Base-by-base conservation (phyloP, 2,329 filamentous ascomycete species). In the Fusarium subglutinans region DNA sequence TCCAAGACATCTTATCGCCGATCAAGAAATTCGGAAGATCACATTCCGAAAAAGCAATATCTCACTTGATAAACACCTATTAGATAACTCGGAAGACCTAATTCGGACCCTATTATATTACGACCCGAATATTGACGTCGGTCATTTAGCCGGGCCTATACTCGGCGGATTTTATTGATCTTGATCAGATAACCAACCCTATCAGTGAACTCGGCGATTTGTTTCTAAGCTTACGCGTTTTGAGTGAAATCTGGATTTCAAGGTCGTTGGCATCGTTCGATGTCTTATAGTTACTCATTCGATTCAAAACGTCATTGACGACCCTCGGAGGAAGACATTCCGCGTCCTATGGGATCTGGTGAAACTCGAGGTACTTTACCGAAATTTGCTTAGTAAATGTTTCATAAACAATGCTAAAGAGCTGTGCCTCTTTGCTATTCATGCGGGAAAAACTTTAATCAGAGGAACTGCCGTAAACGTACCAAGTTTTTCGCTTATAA, bases 21-120 rank as follows among this genome's bases (percentile, higher is more conserved):
- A 68, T 68, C 63, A 22, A 61, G 65, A 18, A 67, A 68, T 40
- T 61, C 65, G 65, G 65, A 68, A 66, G 45, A 22, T 40, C 18
- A 68, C 45, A 68, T 47, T 68, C 65, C 65, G 65, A 41, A n/a
- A 13, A 35, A 18, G 18, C 53, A 41, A 37, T 37, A 30, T 41
- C 14, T 47, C 40, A 43, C 18, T 51, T 37, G n/a, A n/a, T 22
- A 6, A 17, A 13, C 20, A 58, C 4, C 17, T 8, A 44, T 57
- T 57, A 5, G 38, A 28, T 5, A 41, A 22, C 4, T 13, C 41
- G 61, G 61, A 57, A 18, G 35, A 26, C 40, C 61, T 37, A 48
- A 66, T 22, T 48, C 22, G 60, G 61, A 43, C 11, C 15, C 17
- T 65, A 37, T 47, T 58, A 50, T 58, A 50, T 37, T 37, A 28